These are phyloP conservation scores for Lolium multiflorum DNA, from an alignment of 176 grass and related monocot species.

Conservation along the genomic window DNA sequence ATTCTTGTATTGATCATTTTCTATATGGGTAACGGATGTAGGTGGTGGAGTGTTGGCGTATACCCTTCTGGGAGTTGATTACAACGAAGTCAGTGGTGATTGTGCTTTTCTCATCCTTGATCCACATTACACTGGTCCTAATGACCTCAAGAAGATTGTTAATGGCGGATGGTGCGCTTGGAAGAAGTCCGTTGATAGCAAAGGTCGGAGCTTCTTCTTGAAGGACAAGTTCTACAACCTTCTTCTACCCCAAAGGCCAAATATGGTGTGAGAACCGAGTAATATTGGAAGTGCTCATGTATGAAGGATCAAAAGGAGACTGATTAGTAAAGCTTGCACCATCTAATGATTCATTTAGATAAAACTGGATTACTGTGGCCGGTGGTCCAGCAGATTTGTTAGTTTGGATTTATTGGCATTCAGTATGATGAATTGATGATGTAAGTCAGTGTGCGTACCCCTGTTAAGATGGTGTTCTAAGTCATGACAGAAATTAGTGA, in stretches of 20 bases:
- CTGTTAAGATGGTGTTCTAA: too few relatives aligned
- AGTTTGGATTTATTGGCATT: too few relatives aligned
- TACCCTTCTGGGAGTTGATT: slow-evolving; percentile 93
- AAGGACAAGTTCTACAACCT: slow-evolving; percentile 99
- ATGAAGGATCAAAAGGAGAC: neutral
- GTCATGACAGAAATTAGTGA: too few relatives aligned
- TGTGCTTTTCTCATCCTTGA: slow-evolving; percentile 98
- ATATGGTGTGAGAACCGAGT: slow-evolving; percentile 74
- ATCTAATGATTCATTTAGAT: neutral
- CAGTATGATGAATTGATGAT: too few relatives aligned
- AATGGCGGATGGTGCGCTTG: slow-evolving; percentile 92
- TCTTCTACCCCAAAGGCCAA: slow-evolving; percentile 92
- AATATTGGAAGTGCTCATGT: neutral
- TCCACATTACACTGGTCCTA: slow-evolving; percentile 86
- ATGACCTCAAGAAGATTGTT: slow-evolving; percentile 89
- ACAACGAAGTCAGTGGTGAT: slow-evolving; percentile 78
- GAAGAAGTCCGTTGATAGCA: slow-evolving; percentile 90
- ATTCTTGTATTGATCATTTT: neutral
- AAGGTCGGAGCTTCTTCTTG: slow-evolving; percentile 89
- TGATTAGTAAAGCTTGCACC: neutral
- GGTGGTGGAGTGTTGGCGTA: slow-evolving; percentile 96
- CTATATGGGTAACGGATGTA: slow-evolving; percentile 41
- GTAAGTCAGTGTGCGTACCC: too few relatives aligned
- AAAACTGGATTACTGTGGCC: too few relatives aligned
- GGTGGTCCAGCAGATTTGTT: too few relatives aligned